Percentiles rank a stretch among this genome's conserved stretches.
phyloP scores from a whole-genome alignment of 2,329 filamentous ascomycete genomes.

The Penicillium palitans region DNA sequence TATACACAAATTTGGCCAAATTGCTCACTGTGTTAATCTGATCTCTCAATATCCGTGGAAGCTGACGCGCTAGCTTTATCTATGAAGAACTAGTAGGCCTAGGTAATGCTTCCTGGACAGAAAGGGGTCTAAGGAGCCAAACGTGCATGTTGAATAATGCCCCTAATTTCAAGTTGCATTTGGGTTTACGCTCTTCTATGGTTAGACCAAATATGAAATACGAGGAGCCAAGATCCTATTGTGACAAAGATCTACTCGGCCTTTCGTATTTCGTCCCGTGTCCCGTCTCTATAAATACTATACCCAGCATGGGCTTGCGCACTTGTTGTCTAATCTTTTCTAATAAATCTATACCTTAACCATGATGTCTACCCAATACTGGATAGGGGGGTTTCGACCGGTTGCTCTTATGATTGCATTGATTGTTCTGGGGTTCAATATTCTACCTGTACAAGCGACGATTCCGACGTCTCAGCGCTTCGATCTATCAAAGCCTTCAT shows the following conservation, averaged over 20 bases:
- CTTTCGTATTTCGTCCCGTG: not conserved
- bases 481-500: constrained; percentile 18
- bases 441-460: not conserved
- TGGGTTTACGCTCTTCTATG: not conserved
- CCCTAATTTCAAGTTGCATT: not conserved
- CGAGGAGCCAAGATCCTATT: not conserved
- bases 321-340: not conserved
- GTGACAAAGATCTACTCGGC: not conserved
- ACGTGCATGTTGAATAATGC: not conserved
- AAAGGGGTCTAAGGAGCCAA: too few relatives aligned
- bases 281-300: constrained; percentile 1
- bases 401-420: not conserved
- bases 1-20: too few relatives aligned
- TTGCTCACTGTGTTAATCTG: too few relatives aligned
- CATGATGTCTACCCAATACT: not conserved
- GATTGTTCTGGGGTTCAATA: not conserved
- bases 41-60: too few relatives aligned
- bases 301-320: not conserved
- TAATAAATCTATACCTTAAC: not conserved
- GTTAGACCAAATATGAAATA: not conserved
- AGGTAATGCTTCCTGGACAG: too few relatives aligned
- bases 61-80: too few relatives aligned
- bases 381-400: not conserved
- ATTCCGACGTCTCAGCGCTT: constrained; percentile 14
- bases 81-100: too few relatives aligned